These are phyloP conservation scores for Caryopteris hybrid DNA, from an alignment of 305 asterid species.

Conservation along the genomic window DNA sequence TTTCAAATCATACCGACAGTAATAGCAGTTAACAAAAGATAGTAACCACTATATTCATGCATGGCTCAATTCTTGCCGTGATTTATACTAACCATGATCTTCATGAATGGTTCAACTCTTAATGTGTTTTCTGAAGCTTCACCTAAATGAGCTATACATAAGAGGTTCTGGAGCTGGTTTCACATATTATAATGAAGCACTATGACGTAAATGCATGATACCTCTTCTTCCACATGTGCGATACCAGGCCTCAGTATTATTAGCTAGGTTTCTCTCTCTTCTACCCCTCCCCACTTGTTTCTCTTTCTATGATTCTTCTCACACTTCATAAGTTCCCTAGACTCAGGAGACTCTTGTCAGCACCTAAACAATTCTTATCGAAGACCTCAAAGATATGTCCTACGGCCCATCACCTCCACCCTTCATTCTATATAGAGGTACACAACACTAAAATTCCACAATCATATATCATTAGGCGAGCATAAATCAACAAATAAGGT, in stretches of 20 bases:
- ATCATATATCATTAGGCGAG: neutral
- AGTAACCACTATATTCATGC: too few relatives aligned
- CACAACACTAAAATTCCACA: neutral
- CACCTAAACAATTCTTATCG: neutral
- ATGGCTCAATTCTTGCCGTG: neutral
- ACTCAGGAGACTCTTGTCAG: neutral
- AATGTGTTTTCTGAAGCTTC: too few relatives aligned
- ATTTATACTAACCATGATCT: too few relatives aligned
- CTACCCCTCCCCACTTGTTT: neutral
- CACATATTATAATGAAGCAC: neutral
- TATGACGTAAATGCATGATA: neutral
- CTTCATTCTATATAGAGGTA: neutral
- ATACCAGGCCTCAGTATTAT: neutral
- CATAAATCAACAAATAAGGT: neutral
- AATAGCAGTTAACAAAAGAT: neutral
- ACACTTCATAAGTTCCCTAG: too few relatives aligned
- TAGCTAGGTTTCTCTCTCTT: neutral
- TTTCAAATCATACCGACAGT: neutral
- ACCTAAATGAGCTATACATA: too few relatives aligned
- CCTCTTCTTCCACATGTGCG: neutral
- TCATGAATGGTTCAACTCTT: neutral
- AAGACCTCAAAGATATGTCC: too few relatives aligned
- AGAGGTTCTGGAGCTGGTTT: neutral
- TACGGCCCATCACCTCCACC: neutral
- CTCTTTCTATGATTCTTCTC: neutral